Percentiles rank a stretch among this genome's conserved stretches.
phyloP scores from a whole-genome alignment of 176 grass and related monocot species.

The Bolboschoenus planiculmis region DNA sequence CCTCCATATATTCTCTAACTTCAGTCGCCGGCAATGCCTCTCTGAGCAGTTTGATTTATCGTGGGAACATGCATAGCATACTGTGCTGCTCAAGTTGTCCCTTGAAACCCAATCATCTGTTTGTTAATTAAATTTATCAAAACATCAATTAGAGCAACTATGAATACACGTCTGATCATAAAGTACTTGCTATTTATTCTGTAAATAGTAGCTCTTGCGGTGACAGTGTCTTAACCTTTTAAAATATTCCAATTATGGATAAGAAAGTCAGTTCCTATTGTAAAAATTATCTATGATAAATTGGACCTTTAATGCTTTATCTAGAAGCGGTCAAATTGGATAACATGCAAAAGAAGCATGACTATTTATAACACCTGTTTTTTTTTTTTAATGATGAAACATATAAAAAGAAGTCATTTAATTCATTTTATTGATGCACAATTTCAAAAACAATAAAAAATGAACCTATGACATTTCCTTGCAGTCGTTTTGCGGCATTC shows the following conservation, averaged over 20 bases:
- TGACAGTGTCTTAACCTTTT: background rate
- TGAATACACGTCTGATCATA: background rate
- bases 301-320: background rate
- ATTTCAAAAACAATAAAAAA: background rate
- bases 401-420: background rate
- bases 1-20: conserved; percentile 87
- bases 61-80: conserved; percentile 69
- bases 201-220: background rate
- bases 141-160: background rate
- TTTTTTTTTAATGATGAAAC: background rate
- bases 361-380: background rate
- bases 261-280: background rate
- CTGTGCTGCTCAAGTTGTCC: conserved; percentile 52
- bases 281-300: background rate
- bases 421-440: background rate
- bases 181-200: background rate
- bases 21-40: conserved; percentile 63
- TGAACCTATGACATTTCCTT: background rate
- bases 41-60: conserved; percentile 82
- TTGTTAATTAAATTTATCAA: background rate
- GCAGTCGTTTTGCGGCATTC: background rate
- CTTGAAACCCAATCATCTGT: conserved; percentile 76
- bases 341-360: background rate
- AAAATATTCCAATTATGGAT: background rate
- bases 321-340: background rate